Percentiles rank a stretch among this genome's conserved stretches.
Conservation (phyloP, 371 early-diverging fungal genomes). For the Zychaea mexicana region DNA sequence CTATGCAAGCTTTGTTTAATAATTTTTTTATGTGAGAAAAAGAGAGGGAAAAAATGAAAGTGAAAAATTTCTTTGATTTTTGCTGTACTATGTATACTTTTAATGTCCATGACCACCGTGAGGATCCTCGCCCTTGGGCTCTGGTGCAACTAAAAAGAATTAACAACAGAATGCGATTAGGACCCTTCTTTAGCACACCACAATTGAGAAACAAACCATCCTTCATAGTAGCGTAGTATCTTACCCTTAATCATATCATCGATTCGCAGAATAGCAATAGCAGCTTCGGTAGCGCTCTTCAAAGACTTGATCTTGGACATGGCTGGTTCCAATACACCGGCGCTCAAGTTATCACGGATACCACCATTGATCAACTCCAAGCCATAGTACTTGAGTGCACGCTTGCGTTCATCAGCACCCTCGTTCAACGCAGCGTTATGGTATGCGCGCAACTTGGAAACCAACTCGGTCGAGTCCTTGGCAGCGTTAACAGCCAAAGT, state of each 20-base stretch:
- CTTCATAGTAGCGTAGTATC: too few relatives aligned
- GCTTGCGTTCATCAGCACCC: slow-evolving; percentile 69
- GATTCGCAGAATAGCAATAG: slow-evolving; percentile 98
- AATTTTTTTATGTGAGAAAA: background rate
- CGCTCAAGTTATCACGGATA: slow-evolving; percentile 94
- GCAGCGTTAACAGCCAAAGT: slow-evolving; percentile 99
- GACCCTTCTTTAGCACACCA: too few relatives aligned
- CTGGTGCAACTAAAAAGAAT: slow-evolving; percentile 41
- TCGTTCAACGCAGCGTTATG: slow-evolving; percentile 85
- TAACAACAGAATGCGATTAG: background rate
- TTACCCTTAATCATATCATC: slow-evolving; percentile 96
- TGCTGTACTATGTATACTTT: background rate
- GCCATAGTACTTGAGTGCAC: slow-evolving; percentile 87
- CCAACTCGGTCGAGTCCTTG: slow-evolving; percentile 96
- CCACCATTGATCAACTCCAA: slow-evolving; percentile 95
- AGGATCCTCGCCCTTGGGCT: slow-evolving; percentile 36
- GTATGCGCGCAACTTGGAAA: slow-evolving; percentile 94
- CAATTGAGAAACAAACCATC: background rate
- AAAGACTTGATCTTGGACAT: slow-evolving; percentile 99
- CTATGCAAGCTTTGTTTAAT: background rate
- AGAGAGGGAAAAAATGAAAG: background rate
- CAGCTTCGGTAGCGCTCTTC: slow-evolving; percentile 99
- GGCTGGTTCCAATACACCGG: slow-evolving; percentile 99
- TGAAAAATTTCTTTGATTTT: background rate
- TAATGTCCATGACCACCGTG: slow-evolving; percentile 61